A percentile compares a stretch with the other conserved stretches of the same genome.
Evolutionary conservation across 306 rosid species (phyloP).

Genomic region (Psophocarpus tetragonolobus): DNA sequence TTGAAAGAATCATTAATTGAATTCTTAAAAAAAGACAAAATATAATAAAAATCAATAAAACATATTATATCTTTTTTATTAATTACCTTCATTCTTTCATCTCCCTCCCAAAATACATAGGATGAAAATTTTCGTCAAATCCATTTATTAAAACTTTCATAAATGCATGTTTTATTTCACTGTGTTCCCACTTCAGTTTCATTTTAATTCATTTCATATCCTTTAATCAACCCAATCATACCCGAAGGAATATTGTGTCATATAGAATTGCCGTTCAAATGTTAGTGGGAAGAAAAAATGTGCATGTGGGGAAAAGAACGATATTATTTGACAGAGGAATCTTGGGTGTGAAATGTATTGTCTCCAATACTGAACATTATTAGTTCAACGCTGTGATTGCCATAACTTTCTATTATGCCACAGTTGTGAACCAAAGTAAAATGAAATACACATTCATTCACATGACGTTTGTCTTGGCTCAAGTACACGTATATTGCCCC

Average conservation of each 20-base stretch:
- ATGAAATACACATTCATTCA: not conserved
- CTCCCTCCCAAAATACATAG: not conserved
- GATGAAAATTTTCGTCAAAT: not conserved
- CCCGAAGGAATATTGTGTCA: not conserved
- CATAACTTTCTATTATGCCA: conserved; percentile 28
- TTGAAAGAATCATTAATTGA: not conserved
- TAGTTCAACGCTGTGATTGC: conserved; percentile 1
- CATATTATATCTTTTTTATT: not conserved
- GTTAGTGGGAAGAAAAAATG: not conserved
- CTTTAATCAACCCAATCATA: not conserved
- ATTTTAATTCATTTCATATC: not conserved
- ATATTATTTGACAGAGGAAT: not conserved
- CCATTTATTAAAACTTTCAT: not conserved
- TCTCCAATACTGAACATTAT: not conserved
- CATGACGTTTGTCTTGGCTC: conserved; percentile 42
- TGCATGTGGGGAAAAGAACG: not conserved
- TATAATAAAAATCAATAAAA: not conserved
- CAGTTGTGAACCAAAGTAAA: not conserved
- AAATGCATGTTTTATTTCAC: not conserved
- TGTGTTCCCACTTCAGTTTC: not conserved
- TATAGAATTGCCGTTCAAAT: not conserved
- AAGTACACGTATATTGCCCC: conserved; percentile 38
- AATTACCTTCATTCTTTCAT: not conserved
- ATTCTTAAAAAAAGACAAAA: not conserved
- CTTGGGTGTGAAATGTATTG: not conserved